Percentiles rank a stretch among this genome's conserved stretches.
Conservation (phyloP, 2,329 filamentous ascomycete species). For the Ceratocystis diversiconidia region DNA sequence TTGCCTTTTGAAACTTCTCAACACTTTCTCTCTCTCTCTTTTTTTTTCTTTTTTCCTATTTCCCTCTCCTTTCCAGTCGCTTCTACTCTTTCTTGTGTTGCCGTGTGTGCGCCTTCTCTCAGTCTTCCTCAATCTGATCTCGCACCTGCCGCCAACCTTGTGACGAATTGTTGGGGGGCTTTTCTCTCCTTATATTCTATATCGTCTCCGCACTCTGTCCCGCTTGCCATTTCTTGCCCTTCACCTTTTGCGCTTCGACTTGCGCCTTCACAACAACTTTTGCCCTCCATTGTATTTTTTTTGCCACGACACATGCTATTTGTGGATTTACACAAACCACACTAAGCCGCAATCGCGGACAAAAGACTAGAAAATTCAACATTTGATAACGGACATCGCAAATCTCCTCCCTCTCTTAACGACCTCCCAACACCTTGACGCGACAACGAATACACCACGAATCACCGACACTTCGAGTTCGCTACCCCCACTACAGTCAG, state of each 20-base stretch:
- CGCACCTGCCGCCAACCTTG: not conserved
- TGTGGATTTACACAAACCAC: not conserved
- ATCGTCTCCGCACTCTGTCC: not conserved
- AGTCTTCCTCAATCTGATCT: not conserved
- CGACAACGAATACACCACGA: not conserved
- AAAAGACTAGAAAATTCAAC: not conserved
- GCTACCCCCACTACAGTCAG: not conserved
- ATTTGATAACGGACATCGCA: not conserved
- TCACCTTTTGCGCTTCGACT: not conserved
- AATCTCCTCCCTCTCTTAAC: not conserved
- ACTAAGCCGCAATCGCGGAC: not conserved
- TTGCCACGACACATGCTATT: not conserved
- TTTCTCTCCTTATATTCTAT: not conserved
- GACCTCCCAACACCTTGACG: not conserved
- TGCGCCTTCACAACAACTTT: not conserved
- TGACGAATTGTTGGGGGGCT: slow-evolving; percentile 2
- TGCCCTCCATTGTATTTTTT: not conserved
- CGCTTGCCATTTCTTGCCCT: not conserved
- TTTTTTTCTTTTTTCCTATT: not conserved
- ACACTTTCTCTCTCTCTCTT: not conserved
- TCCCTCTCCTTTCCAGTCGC: not conserved
- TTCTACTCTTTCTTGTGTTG: not conserved
- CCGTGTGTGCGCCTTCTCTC: not conserved
- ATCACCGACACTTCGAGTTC: not conserved
- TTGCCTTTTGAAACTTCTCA: not conserved